A percentile compares a stretch with the other conserved stretches of the same genome.
These are phyloP conservation scores for Bruguiera parviflora DNA, from an alignment of 345 rosid species.

Conservation along the genomic window DNA sequence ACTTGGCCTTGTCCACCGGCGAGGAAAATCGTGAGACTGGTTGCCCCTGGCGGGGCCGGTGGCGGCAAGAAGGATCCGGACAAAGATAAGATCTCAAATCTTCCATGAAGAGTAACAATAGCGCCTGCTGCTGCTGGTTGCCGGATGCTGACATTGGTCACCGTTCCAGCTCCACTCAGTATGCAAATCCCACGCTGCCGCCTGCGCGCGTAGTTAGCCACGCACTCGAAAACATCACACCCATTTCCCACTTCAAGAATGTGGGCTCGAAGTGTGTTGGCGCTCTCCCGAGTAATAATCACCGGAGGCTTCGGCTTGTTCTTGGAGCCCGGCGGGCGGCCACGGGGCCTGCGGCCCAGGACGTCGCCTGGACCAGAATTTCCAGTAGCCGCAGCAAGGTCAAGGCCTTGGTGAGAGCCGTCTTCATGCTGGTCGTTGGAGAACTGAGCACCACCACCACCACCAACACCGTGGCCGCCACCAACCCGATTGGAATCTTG, in stretches of 20 bases:
- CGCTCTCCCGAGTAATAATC: slow-evolving; percentile 89
- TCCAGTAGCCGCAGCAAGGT: slow-evolving; percentile 30
- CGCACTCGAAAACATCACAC: slow-evolving; percentile 79
- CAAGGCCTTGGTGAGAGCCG: slow-evolving; percentile 47
- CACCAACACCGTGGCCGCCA: slow-evolving; percentile 20
- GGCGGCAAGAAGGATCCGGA: slow-evolving; percentile 95
- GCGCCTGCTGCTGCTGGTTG: slow-evolving; percentile 88
- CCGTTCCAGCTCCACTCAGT: slow-evolving; percentile 86
- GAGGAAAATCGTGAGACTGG: slow-evolving; percentile 75
- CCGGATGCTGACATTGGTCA: slow-evolving; percentile 81
- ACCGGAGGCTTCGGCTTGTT: slow-evolving; percentile 90
- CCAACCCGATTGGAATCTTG: slow-evolving; percentile 27
- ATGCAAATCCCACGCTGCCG: slow-evolving; percentile 92
- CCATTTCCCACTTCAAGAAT: slow-evolving; percentile 89
- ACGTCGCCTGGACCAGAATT: slow-evolving; percentile 37
- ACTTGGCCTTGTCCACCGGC: slow-evolving; percentile 95
- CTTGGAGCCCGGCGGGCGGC: slow-evolving; percentile 91
- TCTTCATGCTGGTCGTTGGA: slow-evolving; percentile 21
- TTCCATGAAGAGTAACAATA: slow-evolving; percentile 73
- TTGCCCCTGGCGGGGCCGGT: slow-evolving; percentile 95
- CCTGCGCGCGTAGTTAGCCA: slow-evolving; percentile 80
- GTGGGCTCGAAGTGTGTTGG: slow-evolving; percentile 95
- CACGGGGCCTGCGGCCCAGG: slow-evolving; percentile 74
- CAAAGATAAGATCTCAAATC: slow-evolving; percentile 87
- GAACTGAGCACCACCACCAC: slow-evolving; percentile 35